Base-by-base conservation (phyloP, 176 grass and related monocot species). In the Rhynchospora pubera region DNA sequence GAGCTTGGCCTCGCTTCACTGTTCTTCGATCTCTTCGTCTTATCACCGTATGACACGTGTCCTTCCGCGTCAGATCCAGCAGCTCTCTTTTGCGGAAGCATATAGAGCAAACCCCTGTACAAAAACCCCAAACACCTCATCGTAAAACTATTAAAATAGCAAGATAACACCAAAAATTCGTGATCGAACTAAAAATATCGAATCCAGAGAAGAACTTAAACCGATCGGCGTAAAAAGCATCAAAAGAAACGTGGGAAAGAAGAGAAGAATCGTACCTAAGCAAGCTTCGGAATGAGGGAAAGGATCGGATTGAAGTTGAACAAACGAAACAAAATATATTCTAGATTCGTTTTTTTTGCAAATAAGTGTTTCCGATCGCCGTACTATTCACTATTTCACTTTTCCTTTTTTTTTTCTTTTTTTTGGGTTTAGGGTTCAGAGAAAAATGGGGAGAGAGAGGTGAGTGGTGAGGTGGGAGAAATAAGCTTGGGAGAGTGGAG, bases 61-160 rank as follows among this genome's bases (percentile, higher is more conserved):
- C 55, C 83, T 26, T 83, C 18, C 18, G 39, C 83, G 21, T 88
- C 88, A 47, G 84, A 59, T 26, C 46, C 89, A 12, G 63, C 56
- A 28, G 85, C 23, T 80, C 89, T 89, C 87, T 90, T 97, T 78
- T 66, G 67, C 3, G 94, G 87, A 67, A 97, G 80, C 91, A 93
- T 97, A 84, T 88, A 86, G 82, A 85, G 87, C 55, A 89, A 75
- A 47, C 83, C 78, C 89, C 91, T 97, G 85, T 82, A n/a, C 69
- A 93, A 81, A 51, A 83, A 42, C 42, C 82, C 63, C 70, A 89
- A 87, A 83, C 80, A 89, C 84, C 75, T 87, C 93, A 91, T 89
- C 73, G 69, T 78, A 67, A 84, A 85, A 14, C 9, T 48, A 32
- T 39, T 66, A 45, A 74, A 84, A 46, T 45, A 60, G 65, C 50